Conservation (phyloP, 1,284 basidiomycete genomes). For the Apiotrichum laibachii region DNA sequence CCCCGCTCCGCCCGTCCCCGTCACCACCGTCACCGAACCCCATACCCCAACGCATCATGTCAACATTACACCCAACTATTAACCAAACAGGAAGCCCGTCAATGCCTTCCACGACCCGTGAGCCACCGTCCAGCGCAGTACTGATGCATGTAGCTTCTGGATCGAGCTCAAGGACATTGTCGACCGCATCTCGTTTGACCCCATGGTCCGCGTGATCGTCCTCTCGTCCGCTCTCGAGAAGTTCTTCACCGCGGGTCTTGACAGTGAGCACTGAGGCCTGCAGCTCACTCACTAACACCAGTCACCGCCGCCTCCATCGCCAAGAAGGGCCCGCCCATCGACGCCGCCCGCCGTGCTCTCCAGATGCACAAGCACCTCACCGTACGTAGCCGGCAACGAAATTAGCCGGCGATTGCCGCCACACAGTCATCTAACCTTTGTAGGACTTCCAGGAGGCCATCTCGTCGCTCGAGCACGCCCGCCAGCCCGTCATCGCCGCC, state of each 20-base stretch:
- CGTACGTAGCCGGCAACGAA: slow-evolving; percentile 32
- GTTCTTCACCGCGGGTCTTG: slow-evolving; percentile 75
- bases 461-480: slow-evolving; percentile 65
- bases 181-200: slow-evolving; percentile 58
- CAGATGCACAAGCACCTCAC: slow-evolving; percentile 57
- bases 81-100: slow-evolving; percentile 60
- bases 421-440: not conserved
- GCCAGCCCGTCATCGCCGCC: slow-evolving; percentile 81
- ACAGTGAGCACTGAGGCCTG: slow-evolving; percentile 57
- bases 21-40: not conserved
- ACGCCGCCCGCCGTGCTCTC: slow-evolving; percentile 61
- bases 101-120: slow-evolving; percentile 70
- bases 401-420: slow-evolving; percentile 5
- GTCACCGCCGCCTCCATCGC: slow-evolving; percentile 12
- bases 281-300: not conserved
- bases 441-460: slow-evolving; percentile 70
- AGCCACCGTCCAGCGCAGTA: slow-evolving; percentile 18
- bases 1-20: slow-evolving; percentile 2
- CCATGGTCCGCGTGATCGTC: slow-evolving; percentile 66
- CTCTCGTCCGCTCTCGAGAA: slow-evolving; percentile 67
- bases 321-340: slow-evolving; percentile 37
- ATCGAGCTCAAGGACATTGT: slow-evolving; percentile 64
- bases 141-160: slow-evolving; percentile 63
- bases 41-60: too few relatives aligned
- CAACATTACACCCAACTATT: not conserved